Base-by-base conservation (phyloP, 1,284 basidiomycete species). In the Leccinum glutinopallens region DNA sequence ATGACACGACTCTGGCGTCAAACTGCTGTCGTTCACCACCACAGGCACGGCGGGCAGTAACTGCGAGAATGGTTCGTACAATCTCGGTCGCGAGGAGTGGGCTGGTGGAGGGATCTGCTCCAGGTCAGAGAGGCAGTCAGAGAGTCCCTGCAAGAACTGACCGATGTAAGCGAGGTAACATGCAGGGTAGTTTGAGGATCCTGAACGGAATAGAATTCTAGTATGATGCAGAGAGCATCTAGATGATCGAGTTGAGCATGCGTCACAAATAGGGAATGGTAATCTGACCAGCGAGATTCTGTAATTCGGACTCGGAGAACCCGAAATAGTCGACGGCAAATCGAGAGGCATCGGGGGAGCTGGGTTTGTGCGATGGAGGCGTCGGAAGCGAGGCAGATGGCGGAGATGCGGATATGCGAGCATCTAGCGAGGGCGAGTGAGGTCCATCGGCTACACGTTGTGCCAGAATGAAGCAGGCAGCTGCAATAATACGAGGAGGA, bases 131-230 rank as follows among this genome's bases (percentile, higher is more conserved):
- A 55, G 55, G 41, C 12, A 25, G 35, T 62, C 58, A 60, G 19
- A 59, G 56, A 33, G 61, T 62, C 54, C 19, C 19, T 49, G 61
- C 65, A 13, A 37, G 41, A 58, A 79, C 86, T 67, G 66, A 91
- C 89, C 68, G 78, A 74, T 63, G 78, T 71, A 25, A 91, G 80
- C 2, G 79, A 66, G 29, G 79, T 76, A 53, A 91, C 77, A 75
- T 89, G 84, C 59, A 81, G 76, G 5, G 78, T 73, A 25, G 72
- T 77, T 56, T 81, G 76, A 5, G 78, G 71, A 65, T 89, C 86
- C 73, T 91, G 90, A 2, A 83, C 83, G 33, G 79, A 77, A 73
- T 92, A 92, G 72, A 91, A 92, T 72, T 92, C 90, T 2, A 92
- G 77, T 46, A 92, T 78, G 49, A 92, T 85, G 59, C 79, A 77